Conservation (phyloP, 257 asterid genomes). For the Przewalskia tangutica region DNA sequence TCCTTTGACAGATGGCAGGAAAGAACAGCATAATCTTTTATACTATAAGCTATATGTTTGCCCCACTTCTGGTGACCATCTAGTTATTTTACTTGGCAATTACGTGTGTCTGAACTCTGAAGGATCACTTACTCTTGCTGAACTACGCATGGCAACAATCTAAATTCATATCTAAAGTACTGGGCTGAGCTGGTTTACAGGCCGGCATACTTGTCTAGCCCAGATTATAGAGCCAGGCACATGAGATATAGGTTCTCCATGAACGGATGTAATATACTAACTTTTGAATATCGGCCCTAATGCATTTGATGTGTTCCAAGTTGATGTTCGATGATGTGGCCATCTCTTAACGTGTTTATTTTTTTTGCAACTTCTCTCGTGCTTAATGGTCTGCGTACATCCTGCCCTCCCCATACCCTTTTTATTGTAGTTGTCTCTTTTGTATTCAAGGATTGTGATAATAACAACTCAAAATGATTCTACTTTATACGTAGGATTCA, state of each 20-base stretch:
- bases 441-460: background rate
- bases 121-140: background rate
- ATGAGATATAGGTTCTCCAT: background rate
- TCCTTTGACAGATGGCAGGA: background rate
- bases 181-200: background rate
- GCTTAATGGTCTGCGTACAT: background rate
- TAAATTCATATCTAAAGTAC: background rate
- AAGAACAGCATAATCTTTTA: background rate
- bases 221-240: background rate
- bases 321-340: background rate
- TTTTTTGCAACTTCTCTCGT: background rate
- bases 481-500: conserved; percentile 47
- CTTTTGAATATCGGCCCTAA: background rate
- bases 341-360: background rate
- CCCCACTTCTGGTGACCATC: background rate
- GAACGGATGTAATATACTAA: background rate
- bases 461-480: conserved; percentile 1
- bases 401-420: no score
- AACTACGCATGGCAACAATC: background rate
- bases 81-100: background rate
- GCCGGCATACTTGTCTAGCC: background rate
- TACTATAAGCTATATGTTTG: background rate
- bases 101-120: background rate
- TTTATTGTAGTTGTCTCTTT: background rate
- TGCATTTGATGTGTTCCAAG: background rate